Evolutionary conservation across 1,284 basidiomycete species (phyloP), one percentile per base, ranked within the genome.

Genomic region (Papiliotrema terrestris): DNA sequence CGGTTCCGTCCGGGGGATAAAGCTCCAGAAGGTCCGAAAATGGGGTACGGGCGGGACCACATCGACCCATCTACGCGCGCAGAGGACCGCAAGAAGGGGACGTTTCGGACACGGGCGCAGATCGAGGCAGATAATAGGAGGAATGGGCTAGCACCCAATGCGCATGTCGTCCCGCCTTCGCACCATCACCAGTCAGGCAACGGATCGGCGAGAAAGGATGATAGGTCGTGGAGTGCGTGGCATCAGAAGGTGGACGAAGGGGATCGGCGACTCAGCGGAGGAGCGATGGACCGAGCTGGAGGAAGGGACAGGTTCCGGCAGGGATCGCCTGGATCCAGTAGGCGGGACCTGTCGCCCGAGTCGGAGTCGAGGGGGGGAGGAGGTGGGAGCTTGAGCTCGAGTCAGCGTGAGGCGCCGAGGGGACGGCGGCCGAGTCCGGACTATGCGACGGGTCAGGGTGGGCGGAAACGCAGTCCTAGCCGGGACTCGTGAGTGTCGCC

Each of bases 401-500:
- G 29, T 32, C 49, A 45, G 42, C 26, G 45, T 51, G 14, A 56
- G 41, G 41, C n/a, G 43, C 52, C n/a, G 23, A 44, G 56, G 25
- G 52, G 55, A 36, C 39, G 62, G 25, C 52, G 66, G 38, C 57
- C 49, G 1, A 68, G 67, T 59, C 67, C 67, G 2, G 67, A 66
- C 38, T 69, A 69, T 55, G 63, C 60, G 11, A 52, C 60, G 13
- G 65, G 62, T 32, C 8, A 50, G 56, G n/a, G 5, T 20, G 19
- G 41, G 36, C 19, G 50, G 15, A 14, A 20, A 4, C 23, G 50
- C 19, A 45, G 42, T 29, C 26, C 42, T 13, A 51, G 50, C 22
- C 23, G 29, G 44, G 39, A 43, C 13, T 51, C 50, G 50, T 51
- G 22, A 45, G 50, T 50, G 11, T 32, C 11, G 29, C 14, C 20